Base-by-base conservation (phyloP, 2,329 filamentous ascomycete species). In the Botryotinia narcissicola region DNA sequence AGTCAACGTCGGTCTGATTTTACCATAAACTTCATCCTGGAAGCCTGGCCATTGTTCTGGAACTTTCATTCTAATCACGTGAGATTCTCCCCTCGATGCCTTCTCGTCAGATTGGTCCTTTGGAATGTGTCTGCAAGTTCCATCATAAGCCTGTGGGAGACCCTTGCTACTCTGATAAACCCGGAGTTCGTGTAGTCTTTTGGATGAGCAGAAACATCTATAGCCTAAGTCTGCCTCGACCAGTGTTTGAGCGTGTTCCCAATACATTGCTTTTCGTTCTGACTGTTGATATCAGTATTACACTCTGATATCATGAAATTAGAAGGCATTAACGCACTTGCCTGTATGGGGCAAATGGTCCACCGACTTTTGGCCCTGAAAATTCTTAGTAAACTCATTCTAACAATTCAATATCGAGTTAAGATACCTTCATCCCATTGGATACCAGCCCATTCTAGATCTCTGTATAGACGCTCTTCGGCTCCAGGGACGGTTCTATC, bases 371-470 rank as follows among this genome's bases (percentile, higher is more conserved):
- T 6, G 96, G 96, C 4, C 95, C 91, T 92, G 76, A 67, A 59
- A 74, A 73, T 73, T 77, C 42, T 79, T 75, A 69, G 57, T 72
- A 57, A 35, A 46, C 37, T 59, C n/a, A 18, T 40, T 7, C 37
- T 57, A 16, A 59, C 7, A n/a, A 46, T 40, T 25, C 20, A 32
- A 35, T 18, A 51, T 22, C 22, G 37, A 57, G 40, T 32, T 29
- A 42, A 40, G 12, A 48, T 73, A 91, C 91, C 95, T 89, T 99
- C 97, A 82, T 98, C 95, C 95, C 95, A 99, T 71, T 91, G 85
- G 46, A 99, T 84, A 0, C 95, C 94, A 29, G 94, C 92, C 96
- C 96, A 99, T 83, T 87, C 86, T 71, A 99, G 83, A 80, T 98
- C 95, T 74, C 92, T 85, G 76, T 92, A 92, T 4, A 99, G 84